Evolutionary conservation across 2,329 filamentous ascomycete genomes (phyloP), one percentile per base, ranked within the genome.

Genomic region (Thermothelomyces thermophilus): DNA sequence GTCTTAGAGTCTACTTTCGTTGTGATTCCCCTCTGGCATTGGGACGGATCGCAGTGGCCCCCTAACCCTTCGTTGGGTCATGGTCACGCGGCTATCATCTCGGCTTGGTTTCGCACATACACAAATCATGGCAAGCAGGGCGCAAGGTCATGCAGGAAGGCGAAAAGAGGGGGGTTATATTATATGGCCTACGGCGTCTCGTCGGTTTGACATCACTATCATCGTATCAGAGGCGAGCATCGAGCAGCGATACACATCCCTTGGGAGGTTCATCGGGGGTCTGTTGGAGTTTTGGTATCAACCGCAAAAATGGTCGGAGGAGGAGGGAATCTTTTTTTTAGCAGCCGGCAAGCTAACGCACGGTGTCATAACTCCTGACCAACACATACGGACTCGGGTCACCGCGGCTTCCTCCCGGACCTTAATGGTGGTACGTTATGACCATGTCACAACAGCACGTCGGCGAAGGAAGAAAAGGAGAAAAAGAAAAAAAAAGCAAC

Each of bases 121-220:
- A 54, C 46, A 22, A n/a, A 51, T 57, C 52, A 58, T 55, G 51
- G 47, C 56, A 55, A 54, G 49, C 55, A 54, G 47, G 55, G 58
- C 54, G 51, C 48, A 53, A 50, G 54, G 52, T 51, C 45, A 33
- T 34, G 37, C 11, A 22, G 49, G 48, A 36, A 50, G 40, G 46
- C 20, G 46, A 50, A 44, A 35, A 11, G 33, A 30, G 37, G 26
- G 41, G 28, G n/a, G n/a, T n/a, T 35, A 42, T 17, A 49, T 33
- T 37, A 46, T 26, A 51, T 51, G 46, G 43, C 53, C 52, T 41
- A 44, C 34, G 56, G 56, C 52, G 54, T 54, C 49, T 41, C 48
- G 48, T 53, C 48, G 49, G 52, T 50, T 51, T 51, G 37, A 46
- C 45, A 54, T 54, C 31, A 47, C 48, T 37, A 54, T 55, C 52